Evolutionary conservation across 441 rosid species (phyloP), one percentile per base, ranked within the genome.

Genomic region (Aleurites moluccanus): DNA sequence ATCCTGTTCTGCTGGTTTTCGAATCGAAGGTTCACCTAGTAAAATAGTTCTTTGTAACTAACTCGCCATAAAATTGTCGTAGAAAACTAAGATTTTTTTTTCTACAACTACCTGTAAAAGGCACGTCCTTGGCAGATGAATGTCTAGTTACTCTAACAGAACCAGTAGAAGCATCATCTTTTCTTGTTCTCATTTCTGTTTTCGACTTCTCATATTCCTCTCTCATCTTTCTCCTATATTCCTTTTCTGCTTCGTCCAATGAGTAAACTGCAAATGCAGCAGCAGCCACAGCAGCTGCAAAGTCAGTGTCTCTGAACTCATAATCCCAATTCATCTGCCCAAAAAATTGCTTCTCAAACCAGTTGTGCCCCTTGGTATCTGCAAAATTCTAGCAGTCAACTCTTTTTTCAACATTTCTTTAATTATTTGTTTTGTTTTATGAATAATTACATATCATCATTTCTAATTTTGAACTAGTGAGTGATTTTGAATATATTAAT

Each of bases 211-310:
- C 80, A 42, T 61, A 66, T n/a, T 87, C 86, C 66, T 83, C 86
- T 70, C 79, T 81, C 49, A 53, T 69, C 83, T 67, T 85, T 77
- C 79, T 81, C 35, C 71, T 69, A 3, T 57, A 27, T 65, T 68
- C 77, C 42, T 64, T 73, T 61, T 81, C 82, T 3, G 83, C 82
- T 77, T 83, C 90, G 49, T 86, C 89, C 27, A 79, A 59, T 4
- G 88, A 70, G 78, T 45, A 70, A 63, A 93, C 76, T 23, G 86
- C 82, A 33, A 80, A 89, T 67, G 96, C 87, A 67, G 83, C 84
- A 11, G 96, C 98, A 42, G 93, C 94, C 42, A 90, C 90, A 56
- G 90, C 93, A 62, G 76, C 75, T 35, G 90, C 88, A 40, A 80
- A 86, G 80, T 87, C 90, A 5, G 73, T 67, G 6, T 85, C 80